These are phyloP conservation scores for Fusarium acutatum DNA, from an alignment of 2,329 filamentous ascomycete genomes.

Conservation along the genomic window DNA sequence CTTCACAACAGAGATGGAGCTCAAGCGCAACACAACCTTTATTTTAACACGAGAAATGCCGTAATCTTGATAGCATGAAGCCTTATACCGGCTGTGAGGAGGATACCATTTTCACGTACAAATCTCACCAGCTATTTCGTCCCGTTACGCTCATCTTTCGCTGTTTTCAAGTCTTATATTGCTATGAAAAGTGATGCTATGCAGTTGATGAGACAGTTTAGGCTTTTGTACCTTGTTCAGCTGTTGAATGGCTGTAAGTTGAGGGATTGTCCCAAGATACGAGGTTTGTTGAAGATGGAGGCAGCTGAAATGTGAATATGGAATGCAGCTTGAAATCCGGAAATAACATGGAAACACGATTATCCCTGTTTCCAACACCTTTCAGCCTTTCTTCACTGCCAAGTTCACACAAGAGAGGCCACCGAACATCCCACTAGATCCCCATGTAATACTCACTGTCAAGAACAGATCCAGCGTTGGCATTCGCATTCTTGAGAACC, in stretches of 20 bases:
- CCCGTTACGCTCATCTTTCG: accelerated
- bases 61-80: accelerated
- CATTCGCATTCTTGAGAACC: not conserved
- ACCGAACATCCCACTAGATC: accelerated
- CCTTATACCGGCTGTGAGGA: accelerated
- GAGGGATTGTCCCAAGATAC: accelerated
- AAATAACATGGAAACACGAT: not conserved
- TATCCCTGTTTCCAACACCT: accelerated
- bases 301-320: accelerated
- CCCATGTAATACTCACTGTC: accelerated
- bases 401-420: not conserved
- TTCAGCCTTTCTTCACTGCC: not conserved
- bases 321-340: not conserved
- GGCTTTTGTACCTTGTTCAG: accelerated
- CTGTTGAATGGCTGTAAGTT: accelerated
- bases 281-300: not conserved
- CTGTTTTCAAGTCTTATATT: not conserved
- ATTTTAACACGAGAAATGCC: accelerated
- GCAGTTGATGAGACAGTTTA: accelerated
- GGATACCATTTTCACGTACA: accelerated
- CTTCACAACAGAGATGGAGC: too few species aligned
- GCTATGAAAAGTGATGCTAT: accelerated
- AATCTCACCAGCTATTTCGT: accelerated
- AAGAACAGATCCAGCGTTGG: not conserved
- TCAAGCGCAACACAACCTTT: accelerated